A percentile compares a stretch with the other conserved stretches of the same genome.
Evolutionary conservation across 176 grass and related monocot genomes (phyloP).

Genomic region (Lolium multiflorum): DNA sequence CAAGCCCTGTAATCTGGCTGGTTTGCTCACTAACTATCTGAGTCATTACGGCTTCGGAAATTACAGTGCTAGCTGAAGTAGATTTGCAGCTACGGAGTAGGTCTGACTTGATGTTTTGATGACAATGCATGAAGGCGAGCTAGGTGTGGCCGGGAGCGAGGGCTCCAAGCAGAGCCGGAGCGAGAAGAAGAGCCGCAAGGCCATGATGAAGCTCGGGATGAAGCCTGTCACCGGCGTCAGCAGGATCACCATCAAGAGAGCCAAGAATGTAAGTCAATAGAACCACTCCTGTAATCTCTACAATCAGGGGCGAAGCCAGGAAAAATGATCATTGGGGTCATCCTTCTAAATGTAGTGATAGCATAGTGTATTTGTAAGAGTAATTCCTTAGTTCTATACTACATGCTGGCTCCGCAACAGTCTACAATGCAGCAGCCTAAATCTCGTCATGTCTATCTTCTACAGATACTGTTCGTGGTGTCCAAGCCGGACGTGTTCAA

Average conservation of each 20-base stretch:
- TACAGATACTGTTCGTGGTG: constrained; percentile 86
- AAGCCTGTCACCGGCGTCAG: constrained; percentile 80
- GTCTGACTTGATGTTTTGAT: not conserved
- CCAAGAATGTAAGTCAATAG: constrained; percentile 72
- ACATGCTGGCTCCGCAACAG: not conserved
- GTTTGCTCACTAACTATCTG: too few species aligned
- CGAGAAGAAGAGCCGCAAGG: constrained; percentile 96
- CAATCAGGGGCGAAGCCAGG: too few species aligned
- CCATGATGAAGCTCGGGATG: constrained; percentile 96
- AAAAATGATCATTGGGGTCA: too few species aligned
- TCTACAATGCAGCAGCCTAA: not conserved
- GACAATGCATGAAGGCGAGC: constrained; percentile 45
- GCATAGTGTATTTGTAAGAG: too few species aligned
- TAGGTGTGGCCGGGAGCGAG: constrained; percentile 55
- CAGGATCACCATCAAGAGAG: constrained; percentile 80
- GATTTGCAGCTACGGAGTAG: not conserved
- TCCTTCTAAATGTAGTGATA: too few species aligned
- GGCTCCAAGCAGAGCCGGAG: constrained; percentile 80
- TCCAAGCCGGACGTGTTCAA: constrained; percentile 94
- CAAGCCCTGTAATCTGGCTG: too few species aligned
- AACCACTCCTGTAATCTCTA: too few species aligned
- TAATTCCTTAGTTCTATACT: too few species aligned
- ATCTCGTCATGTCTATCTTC: not conserved
- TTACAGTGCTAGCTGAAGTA: not conserved
- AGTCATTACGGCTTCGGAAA: too few species aligned